Percentiles rank a stretch among this genome's conserved stretches.
Evolutionary conservation across 2,329 filamentous ascomycete genomes (phyloP).

Genomic region (Ophiobolus disseminans): DNA sequence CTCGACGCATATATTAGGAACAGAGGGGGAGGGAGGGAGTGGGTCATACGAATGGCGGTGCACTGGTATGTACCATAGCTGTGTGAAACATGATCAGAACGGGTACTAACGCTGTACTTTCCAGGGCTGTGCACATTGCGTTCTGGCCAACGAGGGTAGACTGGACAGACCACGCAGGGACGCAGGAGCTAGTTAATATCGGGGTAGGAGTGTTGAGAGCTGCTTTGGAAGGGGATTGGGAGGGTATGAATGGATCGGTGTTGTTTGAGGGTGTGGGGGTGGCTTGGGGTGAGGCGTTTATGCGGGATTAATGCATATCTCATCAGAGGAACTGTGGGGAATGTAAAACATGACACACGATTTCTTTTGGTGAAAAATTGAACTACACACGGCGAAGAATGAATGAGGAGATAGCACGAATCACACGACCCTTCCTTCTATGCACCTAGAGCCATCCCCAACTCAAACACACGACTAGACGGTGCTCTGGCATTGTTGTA

Average conservation of each 20-base stretch:
- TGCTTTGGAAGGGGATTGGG: conserved; percentile 28
- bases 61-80: no score
- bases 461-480: no score
- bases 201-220: conserved; percentile 23
- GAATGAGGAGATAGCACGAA: no score
- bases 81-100: no score
- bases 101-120: no score
- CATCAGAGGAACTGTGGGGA: no score
- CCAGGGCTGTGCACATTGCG: conserved; percentile 44
- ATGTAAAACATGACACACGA: no score
- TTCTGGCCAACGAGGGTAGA: conserved; percentile 44
- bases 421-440: no score
- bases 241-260: conserved; percentile 19
- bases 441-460: no score
- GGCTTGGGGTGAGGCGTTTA: conserved; percentile 4
- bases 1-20: conserved; percentile 32
- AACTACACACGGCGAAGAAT: no score
- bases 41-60: conserved; percentile 37
- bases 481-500: no score
- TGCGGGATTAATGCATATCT: not conserved
- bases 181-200: conserved; percentile 33
- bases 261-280: conserved; percentile 19
- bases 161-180: conserved; percentile 38
- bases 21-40: conserved; percentile 17
- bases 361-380: no score